Evolutionary conservation across 2,329 filamentous ascomycete species (phyloP).

Genomic region (Penicillium sumatraense): DNA sequence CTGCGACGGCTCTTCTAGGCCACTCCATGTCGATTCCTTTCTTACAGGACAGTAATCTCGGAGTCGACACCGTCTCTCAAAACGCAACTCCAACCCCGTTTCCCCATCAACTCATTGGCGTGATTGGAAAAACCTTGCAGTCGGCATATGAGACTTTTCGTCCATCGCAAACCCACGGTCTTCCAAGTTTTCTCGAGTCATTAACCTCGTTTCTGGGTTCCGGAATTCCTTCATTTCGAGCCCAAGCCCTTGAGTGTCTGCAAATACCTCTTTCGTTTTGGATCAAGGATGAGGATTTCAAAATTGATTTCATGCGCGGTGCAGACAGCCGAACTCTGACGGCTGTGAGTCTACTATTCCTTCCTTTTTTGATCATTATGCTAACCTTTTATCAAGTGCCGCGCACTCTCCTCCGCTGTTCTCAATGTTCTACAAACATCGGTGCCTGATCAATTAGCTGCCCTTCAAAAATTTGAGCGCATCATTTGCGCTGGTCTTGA

Average conservation of each 20-base stretch:
- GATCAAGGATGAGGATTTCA: constrained; percentile 37
- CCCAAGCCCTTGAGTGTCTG: constrained; percentile 61
- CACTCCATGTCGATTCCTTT: constrained; percentile 43
- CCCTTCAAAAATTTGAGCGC: constrained; percentile 57
- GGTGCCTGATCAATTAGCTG: constrained; percentile 29
- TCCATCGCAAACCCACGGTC: constrained; percentile 42
- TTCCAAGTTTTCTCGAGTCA: constrained; percentile 58
- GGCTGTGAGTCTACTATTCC: constrained; percentile 35
- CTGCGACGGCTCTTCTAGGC: constrained; percentile 36
- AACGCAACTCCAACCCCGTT: constrained; percentile 11
- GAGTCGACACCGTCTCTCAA: constrained; percentile 7
- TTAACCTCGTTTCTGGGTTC: constrained; percentile 58
- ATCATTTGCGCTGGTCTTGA: constrained; percentile 59
- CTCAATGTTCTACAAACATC: constrained; percentile 37
- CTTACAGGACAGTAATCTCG: constrained; percentile 14
- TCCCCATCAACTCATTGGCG: constrained; percentile 65
- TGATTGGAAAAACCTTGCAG: constrained; percentile 59
- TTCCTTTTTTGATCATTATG: not conserved
- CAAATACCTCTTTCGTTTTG: constrained; percentile 53
- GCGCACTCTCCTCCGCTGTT: constrained; percentile 36
- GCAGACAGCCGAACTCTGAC: constrained; percentile 37
- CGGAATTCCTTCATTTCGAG: constrained; percentile 56
- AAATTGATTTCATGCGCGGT: constrained; percentile 32
- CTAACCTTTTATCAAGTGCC: constrained; percentile 36
- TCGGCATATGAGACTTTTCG: constrained; percentile 58